Base-by-base conservation (phyloP, 345 rosid species). In the Turritis glabra region DNA sequence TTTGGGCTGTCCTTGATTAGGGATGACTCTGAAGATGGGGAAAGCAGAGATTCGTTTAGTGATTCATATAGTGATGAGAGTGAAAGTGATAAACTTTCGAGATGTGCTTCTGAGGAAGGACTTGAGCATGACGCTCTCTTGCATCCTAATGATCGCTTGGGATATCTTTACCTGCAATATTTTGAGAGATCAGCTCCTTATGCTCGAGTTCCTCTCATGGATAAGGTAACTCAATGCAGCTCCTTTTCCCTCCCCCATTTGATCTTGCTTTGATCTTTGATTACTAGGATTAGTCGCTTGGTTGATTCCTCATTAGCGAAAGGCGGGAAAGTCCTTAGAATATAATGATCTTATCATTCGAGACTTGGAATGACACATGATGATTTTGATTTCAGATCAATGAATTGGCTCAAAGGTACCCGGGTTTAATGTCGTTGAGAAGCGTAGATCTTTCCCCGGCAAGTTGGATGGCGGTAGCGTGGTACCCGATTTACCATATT, bases 381-480 rank as follows among this genome's bases (percentile, higher is more conserved):
- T 75, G 41, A 21, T 30, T 15, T 38, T 41, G 46, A 41, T 77
- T 79, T 65, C 86, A 96, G 99, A 89, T 96, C 70, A 90, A 79
- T 40, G 97, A 83, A 69, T 76, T 90, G 50, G 84, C 97, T 79
- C 82, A 65, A 77, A 86, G 86, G 80, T 84, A 79, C 67, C 93
- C 92, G 0, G 98, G 97, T 23, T 80, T 96, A 77, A 89, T 88
- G 92, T 88, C 98, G 12, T 77, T 96, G 82, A 85, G 95, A 85
- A 92, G 95, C 51, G 96, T 96, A 2, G 99, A 96, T 89, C 99
- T 96, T 82, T 96, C 99, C 0, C 99, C 99, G 0, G 99, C 98
- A 5, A 92, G 96, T 74, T 96, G 99, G 99, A 96, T 96, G 98
- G 92, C 99, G 0, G 98, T 96, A 43, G 91, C 98, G 3, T 96